Evolutionary conservation across 139 green algal species (phyloP).

Genomic region (Tetradesmus obliquus): DNA sequence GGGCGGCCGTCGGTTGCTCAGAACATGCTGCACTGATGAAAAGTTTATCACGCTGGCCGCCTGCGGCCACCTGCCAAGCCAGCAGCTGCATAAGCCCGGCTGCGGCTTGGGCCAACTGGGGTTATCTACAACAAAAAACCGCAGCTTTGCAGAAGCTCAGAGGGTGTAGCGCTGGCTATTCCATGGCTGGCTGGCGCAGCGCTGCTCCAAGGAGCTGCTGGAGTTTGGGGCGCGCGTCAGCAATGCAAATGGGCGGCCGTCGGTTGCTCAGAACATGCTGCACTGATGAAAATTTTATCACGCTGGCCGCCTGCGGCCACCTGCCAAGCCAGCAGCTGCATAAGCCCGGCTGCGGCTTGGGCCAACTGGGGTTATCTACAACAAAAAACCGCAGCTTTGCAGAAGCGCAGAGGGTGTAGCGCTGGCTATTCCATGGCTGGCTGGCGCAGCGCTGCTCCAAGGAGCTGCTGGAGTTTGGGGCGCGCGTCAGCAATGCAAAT

Average conservation of each 20-base stretch:
- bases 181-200: too few relatives aligned
- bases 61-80: too few relatives aligned
- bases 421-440: too few relatives aligned
- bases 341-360: background rate
- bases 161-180: too few relatives aligned
- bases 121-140: too few relatives aligned
- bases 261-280: background rate
- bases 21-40: background rate
- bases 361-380: background rate
- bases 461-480: constrained; percentile 87
- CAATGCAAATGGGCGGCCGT: constrained; percentile 61
- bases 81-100: too few relatives aligned
- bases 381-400: too few relatives aligned
- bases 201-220: constrained; percentile 80
- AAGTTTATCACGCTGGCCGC: too few relatives aligned
- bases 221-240: constrained; percentile 83
- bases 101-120: background rate
- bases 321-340: too few relatives aligned
- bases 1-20: background rate
- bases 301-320: too few relatives aligned
- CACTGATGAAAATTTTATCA: background rate
- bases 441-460: constrained; percentile 56
- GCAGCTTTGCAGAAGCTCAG: too few relatives aligned
- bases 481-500: constrained; percentile 75
- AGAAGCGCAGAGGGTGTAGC: too few relatives aligned